Base-by-base conservation (phyloP, 1,284 basidiomycete species). In the Marasmius fiardii region DNA sequence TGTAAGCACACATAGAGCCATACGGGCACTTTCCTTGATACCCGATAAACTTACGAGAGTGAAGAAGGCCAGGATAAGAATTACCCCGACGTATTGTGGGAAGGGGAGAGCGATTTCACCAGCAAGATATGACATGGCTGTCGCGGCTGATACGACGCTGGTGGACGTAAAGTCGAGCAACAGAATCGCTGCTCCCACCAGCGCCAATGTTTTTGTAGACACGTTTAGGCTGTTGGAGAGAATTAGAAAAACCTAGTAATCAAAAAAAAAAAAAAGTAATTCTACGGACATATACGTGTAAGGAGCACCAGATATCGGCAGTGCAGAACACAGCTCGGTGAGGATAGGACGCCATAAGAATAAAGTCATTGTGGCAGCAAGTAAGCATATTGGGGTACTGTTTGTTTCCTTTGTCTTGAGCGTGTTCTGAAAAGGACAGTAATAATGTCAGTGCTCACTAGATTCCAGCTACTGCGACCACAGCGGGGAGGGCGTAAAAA, bases 291-390 rank as follows among this genome's bases (percentile, higher is more conserved):
- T 68, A 64, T 85, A 88, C 0, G 80, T 78, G 61, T 88, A 89
- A 8, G 83, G 86, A n/a, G 83, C 84, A 1, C 88, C 88, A 54
- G 76, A 81, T 24, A 86, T 76, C 2, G 83, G 85, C 4, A 89
- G 69, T 2, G 87, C 85, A 8, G 82, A 81, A 0, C 77, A 84
- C 7, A 90, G 68, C 63, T 90, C 88, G 60, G 81, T 74, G 79
- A 90, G 82, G 43, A 90, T 76, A 3, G 87, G 88, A 20, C 85
- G 78, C 81, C 85, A 90, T 21, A 89, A 64, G 60, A 85, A 83
- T 2, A 88, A 64, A 1, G 84, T 75, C 18, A 83, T 64, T 0
- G 82, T 80, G 0, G 86, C 82, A 28, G 84, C 64, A 37, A 86
- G 74, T 43, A 90, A 68, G 18, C 85, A 83, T 33, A 90, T 77